Evolutionary conservation across 2,329 filamentous ascomycete species (phyloP).

Genomic region (Sordariomycetes sp.): DNA sequence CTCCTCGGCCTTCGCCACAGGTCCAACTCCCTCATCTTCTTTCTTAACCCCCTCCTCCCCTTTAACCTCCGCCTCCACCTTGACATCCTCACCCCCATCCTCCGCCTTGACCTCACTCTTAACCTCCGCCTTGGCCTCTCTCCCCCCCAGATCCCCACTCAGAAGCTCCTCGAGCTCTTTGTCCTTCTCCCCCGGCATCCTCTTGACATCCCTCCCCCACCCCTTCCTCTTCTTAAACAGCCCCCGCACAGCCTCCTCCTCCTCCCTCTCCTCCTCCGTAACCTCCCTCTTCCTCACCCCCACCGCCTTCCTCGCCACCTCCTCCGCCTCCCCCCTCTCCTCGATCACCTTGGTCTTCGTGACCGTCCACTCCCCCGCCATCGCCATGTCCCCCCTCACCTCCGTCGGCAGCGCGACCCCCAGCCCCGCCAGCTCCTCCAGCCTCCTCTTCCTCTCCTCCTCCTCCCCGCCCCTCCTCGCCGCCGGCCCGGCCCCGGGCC

Average conservation of each 20-base stretch:
- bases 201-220: conserved; percentile 44
- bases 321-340: conserved; percentile 25
- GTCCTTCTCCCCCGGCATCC: conserved; percentile 32
- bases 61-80: conserved; percentile 9
- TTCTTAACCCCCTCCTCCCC: conserved; percentile 14
- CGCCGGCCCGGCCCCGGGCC: conserved; percentile 12
- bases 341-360: conserved; percentile 51
- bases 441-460: conserved; percentile 68
- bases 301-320: conserved; percentile 35
- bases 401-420: conserved; percentile 77
- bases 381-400: conserved; percentile 69
- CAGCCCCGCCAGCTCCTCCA: conserved; percentile 79
- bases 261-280: conserved; percentile 50
- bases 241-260: conserved; percentile 45
- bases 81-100: conserved; percentile 7
- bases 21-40: conserved; percentile 8
- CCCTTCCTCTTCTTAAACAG: conserved; percentile 48
- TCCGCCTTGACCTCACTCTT: conserved; percentile 14
- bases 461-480: conserved; percentile 23
- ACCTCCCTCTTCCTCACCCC: conserved; percentile 53
- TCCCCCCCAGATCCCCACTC: conserved; percentile 20
- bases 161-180: conserved; percentile 54
- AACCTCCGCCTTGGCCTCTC: conserved; percentile 11
- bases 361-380: conserved; percentile 81
- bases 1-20: background rate